These are phyloP conservation scores for Fusarium sp. DNA, from an alignment of 2,329 filamentous ascomycete genomes.

Conservation along the genomic window DNA sequence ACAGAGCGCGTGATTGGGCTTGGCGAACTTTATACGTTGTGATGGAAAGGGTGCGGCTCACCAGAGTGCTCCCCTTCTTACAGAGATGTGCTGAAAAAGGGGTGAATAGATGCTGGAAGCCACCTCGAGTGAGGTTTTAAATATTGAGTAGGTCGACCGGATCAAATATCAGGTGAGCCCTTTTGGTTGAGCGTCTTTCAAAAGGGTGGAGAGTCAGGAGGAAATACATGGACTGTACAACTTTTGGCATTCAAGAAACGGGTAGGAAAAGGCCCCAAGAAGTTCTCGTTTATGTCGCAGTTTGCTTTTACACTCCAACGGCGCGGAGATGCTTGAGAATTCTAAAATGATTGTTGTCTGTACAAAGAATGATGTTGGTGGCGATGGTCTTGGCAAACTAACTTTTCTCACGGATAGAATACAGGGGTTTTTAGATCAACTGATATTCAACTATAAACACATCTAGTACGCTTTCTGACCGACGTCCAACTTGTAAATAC, in stretches of 20 bases:
- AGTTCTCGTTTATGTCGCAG: not conserved
- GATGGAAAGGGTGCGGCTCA: not conserved
- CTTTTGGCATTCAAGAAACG: not conserved
- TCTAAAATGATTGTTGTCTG: not conserved
- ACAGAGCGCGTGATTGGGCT: not conserved
- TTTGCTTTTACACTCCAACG: not conserved
- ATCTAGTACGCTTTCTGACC: not conserved
- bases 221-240: not conserved
- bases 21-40: not conserved
- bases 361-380: not conserved
- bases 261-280: not conserved
- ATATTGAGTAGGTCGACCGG: not conserved
- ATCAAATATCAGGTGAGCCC: not conserved
- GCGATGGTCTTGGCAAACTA: not conserved
- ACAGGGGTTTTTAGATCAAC: not conserved
- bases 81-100: not conserved
- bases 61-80: not conserved
- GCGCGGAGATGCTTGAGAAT: not conserved
- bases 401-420: not conserved
- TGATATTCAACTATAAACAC: not conserved
- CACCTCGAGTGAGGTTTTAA: not conserved
- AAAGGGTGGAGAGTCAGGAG: not conserved
- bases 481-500: not conserved
- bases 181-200: not conserved
- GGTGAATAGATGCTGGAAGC: not conserved